Evolutionary conservation across 2,329 filamentous ascomycete genomes (phyloP).

Genomic region (Ophiostoma sp.): DNA sequence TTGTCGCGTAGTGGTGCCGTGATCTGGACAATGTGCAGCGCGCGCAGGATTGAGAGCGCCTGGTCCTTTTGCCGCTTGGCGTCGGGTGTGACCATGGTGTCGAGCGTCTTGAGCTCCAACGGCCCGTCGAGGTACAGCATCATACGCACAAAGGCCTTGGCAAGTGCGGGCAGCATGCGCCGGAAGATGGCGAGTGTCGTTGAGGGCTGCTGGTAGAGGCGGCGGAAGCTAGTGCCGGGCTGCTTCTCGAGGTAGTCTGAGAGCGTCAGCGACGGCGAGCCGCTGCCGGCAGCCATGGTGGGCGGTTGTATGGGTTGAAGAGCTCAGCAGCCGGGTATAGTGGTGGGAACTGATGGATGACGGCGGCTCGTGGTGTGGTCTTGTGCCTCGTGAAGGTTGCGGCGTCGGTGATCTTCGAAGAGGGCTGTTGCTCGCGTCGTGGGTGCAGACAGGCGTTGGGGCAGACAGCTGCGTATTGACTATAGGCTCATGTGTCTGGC

Average conservation of each 20-base stretch:
- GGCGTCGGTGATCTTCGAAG: not conserved
- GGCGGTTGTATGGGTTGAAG: not conserved
- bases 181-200: constrained; percentile 93
- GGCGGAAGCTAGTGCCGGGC: constrained; percentile 80
- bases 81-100: constrained; percentile 73
- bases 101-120: constrained; percentile 72
- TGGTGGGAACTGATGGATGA: not conserved
- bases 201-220: constrained; percentile 92
- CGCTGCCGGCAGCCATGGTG: constrained; percentile 15
- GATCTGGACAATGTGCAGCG: constrained; percentile 78
- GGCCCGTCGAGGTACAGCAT: constrained; percentile 85
- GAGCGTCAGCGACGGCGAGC: constrained; percentile 49
- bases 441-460: not conserved
- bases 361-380: not conserved
- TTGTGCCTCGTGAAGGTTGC: not conserved
- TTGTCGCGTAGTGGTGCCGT: constrained; percentile 55
- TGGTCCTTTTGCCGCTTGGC: constrained; percentile 69
- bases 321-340: not conserved
- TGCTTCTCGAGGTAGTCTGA: constrained; percentile 92
- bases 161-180: constrained; percentile 90
- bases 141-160: constrained; percentile 93
- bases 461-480: no score
- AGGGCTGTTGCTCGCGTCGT: not conserved
- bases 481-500: no score
- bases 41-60: constrained; percentile 71